Evolutionary conservation across 1,139 yeast genomes (phyloP), one percentile per base, ranked within the genome.

Genomic region (Diutina sp.): DNA sequence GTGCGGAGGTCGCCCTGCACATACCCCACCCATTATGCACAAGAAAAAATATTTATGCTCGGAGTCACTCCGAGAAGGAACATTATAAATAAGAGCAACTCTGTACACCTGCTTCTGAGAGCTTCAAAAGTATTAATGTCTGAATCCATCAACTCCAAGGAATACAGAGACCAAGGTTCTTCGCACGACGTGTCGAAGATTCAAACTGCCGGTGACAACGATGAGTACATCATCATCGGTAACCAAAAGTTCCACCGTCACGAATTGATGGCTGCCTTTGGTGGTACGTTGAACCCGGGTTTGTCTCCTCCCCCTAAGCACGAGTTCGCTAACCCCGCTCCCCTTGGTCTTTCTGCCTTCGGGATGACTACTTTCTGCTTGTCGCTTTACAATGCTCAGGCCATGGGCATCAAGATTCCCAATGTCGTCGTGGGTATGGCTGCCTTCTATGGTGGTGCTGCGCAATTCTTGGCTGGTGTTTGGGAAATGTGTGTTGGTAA

Each of bases 401-500:
- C 85, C 38, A 74, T 79, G 69, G 81, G 82, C 45, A 77, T 80
- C 50, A 68, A 74, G 9, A 72, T 74, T 32, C 74, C 78, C 25
- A 76, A 79, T 56, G 69, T 80, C 18, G 70, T 80, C 51, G 74
- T 79, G 30, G 76, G 81, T 53, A 69, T 78, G 55, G 76, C 80
- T 51, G 73, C 80, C 67, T 81, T 83, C 66, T 63, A 55, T 59
- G 87, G 90, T 32, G 91, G 91, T 54, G 73, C 78, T 46, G 78
- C 81, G 57, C 87, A 84, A 65, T 70, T 85, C 56, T 73, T 83
- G 59, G 83, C 87, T 25, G 91, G 91, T 46, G 65, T 83, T 55
- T 79, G 86, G 82, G 87, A 87, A 63, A 72, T 85, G 61, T 75
- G 79, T 55, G 73, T 80, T 56, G 87, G 87, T 59, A 85, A 85